Base-by-base conservation (phyloP, 2,329 filamentous ascomycete species). In the Clarireedia hainanense region DNA sequence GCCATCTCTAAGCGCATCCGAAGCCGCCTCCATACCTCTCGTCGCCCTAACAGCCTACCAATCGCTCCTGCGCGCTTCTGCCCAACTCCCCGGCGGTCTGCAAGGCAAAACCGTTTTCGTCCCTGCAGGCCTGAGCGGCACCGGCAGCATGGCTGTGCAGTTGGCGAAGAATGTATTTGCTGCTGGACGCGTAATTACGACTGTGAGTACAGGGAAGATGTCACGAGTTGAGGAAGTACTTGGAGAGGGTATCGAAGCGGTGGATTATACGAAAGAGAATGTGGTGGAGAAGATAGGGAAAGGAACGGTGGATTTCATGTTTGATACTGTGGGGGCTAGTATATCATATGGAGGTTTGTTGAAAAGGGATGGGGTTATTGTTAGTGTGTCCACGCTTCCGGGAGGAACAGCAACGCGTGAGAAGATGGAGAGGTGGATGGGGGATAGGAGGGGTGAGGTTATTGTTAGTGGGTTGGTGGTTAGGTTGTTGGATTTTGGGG, bases 171-270 rank as follows among this genome's bases (percentile, higher is more conserved):
- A 73, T 36, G 68, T 74, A 2, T 76, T 75, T 57, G 64, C 68
- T 1, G 75, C 72, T 2, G 69, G 67, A 17, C 74, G 73, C 50
- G 73, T 76, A 27, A 74, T 76, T 40, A 76, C 73, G 0, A 76
- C 74, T 0, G 68, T 76, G 1, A 75, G 73, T 1, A 74, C 73
- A 1, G 57, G 67, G 14, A 77, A 76, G 60, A 61, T 76, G 0
- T 50, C 67, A 1, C 69, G 64, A 52, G 62, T 75, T 1, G 55
- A 63, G 4, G 69, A 72, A 52, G 60, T 73, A 6, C 62, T 76
- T 7, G 73, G 73, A 1, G 64, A 72, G 26, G 68, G 65, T 0
- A 66, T 69, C 0, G 59, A 73, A 30, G 58, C 72, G 24, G 68
- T 75, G 24, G 73, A 74, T 61, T 75, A 75, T 57, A 72, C 65